Conservation (phyloP, 345 rosid species). For the Lepidium aucheri region DNA sequence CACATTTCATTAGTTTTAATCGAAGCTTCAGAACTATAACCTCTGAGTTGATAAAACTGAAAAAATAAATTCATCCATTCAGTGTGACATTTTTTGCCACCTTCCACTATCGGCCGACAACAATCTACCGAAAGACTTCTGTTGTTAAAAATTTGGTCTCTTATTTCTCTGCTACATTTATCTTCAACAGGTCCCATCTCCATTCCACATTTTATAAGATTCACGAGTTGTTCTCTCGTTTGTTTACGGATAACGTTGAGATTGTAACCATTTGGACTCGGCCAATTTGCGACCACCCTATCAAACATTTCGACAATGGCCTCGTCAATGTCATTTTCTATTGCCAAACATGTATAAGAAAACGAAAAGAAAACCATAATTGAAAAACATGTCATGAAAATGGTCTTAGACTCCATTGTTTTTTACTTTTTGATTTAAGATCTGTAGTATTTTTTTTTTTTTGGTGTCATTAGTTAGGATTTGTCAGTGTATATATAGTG, state of each 20-base stretch:
- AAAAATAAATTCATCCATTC: background rate
- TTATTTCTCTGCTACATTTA: background rate
- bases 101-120: background rate
- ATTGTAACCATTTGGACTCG: background rate
- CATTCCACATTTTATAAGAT: background rate
- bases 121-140: background rate
- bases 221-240: background rate
- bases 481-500: background rate
- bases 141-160: background rate
- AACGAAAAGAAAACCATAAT: background rate
- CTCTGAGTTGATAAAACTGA: background rate
- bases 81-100: conserved; percentile 1
- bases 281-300: background rate
- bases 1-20: background rate
- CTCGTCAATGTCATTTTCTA: background rate
- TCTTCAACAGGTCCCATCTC: background rate
- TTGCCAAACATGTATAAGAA: background rate
- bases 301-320: background rate
- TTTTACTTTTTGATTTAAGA: background rate
- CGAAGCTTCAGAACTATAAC: background rate
- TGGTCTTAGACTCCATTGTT: background rate
- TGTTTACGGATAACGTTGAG: background rate
- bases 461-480: background rate
- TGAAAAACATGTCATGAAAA: background rate
- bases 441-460: background rate